Conservation (phyloP, 345 rosid species). For the Eucalyptus polybractea region DNA sequence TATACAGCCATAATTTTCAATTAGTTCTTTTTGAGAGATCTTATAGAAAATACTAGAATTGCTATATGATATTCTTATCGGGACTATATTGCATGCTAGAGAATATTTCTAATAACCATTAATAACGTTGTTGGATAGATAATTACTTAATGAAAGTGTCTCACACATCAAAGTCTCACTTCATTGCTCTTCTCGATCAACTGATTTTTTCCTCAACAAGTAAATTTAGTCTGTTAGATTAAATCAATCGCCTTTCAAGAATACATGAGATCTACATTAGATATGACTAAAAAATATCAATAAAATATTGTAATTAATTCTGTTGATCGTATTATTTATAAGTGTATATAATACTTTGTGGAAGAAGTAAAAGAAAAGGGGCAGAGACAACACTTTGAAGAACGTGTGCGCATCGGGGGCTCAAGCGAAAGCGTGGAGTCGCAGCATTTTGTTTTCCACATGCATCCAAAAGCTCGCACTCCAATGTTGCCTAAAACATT, state of each 20-base stretch:
- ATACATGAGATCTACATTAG: neutral
- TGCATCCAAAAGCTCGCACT: neutral
- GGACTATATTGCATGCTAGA: too few relatives aligned
- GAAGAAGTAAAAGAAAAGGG: neutral
- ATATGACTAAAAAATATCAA: neutral
- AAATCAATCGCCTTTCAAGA: neutral
- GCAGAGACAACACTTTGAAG: neutral
- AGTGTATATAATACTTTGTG: neutral
- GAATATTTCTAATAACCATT: too few relatives aligned
- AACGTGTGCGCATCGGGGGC: neutral
- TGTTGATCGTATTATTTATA: neutral
- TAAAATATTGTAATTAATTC: neutral
- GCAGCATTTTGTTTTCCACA: neutral
- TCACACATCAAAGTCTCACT: neutral
- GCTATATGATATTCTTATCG: rapidly evolving
- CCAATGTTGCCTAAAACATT: neutral
- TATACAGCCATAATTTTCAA: too few relatives aligned
- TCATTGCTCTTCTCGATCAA: too few relatives aligned
- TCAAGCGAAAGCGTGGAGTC: neutral
- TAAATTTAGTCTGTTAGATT: neutral
- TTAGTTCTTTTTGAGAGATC: too few relatives aligned
- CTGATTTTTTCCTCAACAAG: neutral
- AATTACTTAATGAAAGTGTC: neutral
- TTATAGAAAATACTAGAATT: too few relatives aligned
- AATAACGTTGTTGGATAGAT: rapidly evolving